Base-by-base conservation (phyloP, 345 rosid species). In the Populus alba region DNA sequence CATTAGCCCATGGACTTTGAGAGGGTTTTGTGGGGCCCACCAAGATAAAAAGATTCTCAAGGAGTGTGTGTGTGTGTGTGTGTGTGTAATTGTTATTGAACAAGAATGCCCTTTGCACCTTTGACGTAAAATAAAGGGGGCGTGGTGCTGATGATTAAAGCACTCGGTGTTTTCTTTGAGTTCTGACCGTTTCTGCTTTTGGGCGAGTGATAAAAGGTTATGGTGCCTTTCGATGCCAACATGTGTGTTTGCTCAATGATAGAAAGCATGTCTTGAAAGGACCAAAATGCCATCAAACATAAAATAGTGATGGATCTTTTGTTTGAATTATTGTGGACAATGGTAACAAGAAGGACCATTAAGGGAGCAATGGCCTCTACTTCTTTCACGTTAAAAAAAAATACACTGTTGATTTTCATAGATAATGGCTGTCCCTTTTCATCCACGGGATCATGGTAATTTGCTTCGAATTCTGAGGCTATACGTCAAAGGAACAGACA, bases 51-150 rank as follows among this genome's bases (percentile, higher is more conserved):
- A 85, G 68, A 84, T 33, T 33, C 37, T 0, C 6, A 31, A 31
- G 33, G 33, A n/a, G n/a, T 3, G 4, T 33, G 4, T 33, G 4
- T 33, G 4, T 68, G 57, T 53, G 35, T 72, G 31, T 29, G 31
- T 29, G 27, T 27, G 1, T 27, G 1, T 27, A 66, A 37, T 71
- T 66, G 70, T 74, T 78, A 51, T 80, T 74, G 73, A 80, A 74
- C 88, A 74, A 70, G 81, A 79, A 76, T 55, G 83, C 84, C 81
- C 83, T 31, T 25, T 12, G 13, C 10, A 5, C 81, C 75, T 86
- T 78, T 65, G 74, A 78, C 78, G 73, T 68, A 76, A 80, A 82
- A 79, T 77, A 61, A 75, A 70, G 72, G 75, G 75, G 71, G 47
- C 68, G 27, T 77, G 81, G 82, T 67, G 70, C 74, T 73, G 72